Base-by-base conservation (phyloP, 2,329 filamentous ascomycete genomes). In the Xylaria sp. region DNA sequence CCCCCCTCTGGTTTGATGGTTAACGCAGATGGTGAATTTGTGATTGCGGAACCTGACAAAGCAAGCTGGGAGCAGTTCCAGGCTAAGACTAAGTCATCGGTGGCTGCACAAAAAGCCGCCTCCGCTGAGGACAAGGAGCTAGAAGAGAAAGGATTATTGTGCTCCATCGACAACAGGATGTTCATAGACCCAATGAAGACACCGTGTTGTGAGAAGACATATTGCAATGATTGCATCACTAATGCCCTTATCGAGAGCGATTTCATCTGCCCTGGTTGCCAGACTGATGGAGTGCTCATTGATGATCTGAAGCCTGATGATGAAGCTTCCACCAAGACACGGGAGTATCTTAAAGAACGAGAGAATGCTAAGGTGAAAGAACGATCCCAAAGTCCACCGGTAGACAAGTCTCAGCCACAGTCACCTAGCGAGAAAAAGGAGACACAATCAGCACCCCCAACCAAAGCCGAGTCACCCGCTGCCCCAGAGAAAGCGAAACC, bases 121-220 rank as follows among this genome's bases (percentile, higher is more conserved):
- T 89, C 90, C 72, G 88, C 91, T 75, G 93, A 90, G 78, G 92
- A 93, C 84, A 94, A 96, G 84, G 94, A 95, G 80, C 84, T 97
- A 76, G 91, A 94, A 83, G 92, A 96, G 81, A 91, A 89, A 77
- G 95, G 95, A 74, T 86, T 99, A 79, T 92, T 96, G 82, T 99
- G 96, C 86, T 88, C 94, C 74, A 92, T 98, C 86, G 96, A 98
- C 90, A 97, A 97, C 84, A 94, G 93, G 83, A 91, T 97, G 88
- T 98, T 98, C 84, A 91, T 97, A 90, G 94, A 98, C 82, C 95
- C 96, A 88, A 96, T 97, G 88, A 97, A 97, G 89, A 98, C 96
- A 79, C 95, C 96, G 75, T 99, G 96, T 89, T 99, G 96, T 87
- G 89, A 92, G 84, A 97, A 92, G 88, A 98, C 94, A 80, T 99